Percentiles rank a stretch among this genome's conserved stretches.
These are phyloP conservation scores for Moesziomyces sp. DNA, from an alignment of 1,284 basidiomycete species.

Conservation along the genomic window DNA sequence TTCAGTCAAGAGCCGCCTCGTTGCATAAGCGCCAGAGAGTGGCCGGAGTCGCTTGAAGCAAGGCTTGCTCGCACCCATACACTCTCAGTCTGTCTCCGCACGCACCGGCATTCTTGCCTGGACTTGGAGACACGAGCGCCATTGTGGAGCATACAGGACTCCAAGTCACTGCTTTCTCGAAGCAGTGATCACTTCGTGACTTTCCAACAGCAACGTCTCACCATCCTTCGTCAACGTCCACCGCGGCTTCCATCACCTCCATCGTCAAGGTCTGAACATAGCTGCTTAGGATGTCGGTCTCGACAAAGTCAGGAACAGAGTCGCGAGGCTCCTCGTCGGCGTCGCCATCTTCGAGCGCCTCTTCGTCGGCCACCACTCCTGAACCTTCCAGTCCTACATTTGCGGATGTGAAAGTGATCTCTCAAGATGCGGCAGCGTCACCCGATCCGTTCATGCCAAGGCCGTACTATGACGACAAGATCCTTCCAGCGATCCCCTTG, in stretches of 20 bases:
- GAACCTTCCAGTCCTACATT: conserved; percentile 35
- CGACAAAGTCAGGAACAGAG: conserved; percentile 19
- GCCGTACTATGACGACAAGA: conserved; percentile 25
- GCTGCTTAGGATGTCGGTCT: conserved; percentile 1
- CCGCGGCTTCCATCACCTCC: neutral
- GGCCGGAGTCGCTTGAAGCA: too few relatives aligned
- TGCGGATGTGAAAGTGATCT: conserved; percentile 2
- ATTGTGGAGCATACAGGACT: too few relatives aligned
- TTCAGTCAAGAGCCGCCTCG: too few relatives aligned
- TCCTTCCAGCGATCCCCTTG: conserved; percentile 45
- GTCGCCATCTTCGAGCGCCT: conserved; percentile 13
- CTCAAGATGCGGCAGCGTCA: neutral
- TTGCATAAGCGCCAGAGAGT: too few relatives aligned
- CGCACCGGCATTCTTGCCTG: too few relatives aligned
- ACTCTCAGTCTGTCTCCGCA: too few relatives aligned
- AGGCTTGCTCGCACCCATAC: too few relatives aligned
- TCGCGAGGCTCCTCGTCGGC: conserved; percentile 26
- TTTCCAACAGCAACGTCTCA: too few relatives aligned
- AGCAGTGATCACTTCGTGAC: too few relatives aligned
- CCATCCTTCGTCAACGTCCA: neutral
- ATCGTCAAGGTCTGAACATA: neutral
- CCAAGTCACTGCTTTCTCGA: too few relatives aligned
- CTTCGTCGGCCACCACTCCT: conserved; percentile 34
- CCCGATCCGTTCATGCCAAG: conserved; percentile 26
- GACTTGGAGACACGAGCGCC: too few relatives aligned